Evolutionary conservation across 2,329 filamentous ascomycete species (phyloP).

Genomic region (Xylaria sp.): DNA sequence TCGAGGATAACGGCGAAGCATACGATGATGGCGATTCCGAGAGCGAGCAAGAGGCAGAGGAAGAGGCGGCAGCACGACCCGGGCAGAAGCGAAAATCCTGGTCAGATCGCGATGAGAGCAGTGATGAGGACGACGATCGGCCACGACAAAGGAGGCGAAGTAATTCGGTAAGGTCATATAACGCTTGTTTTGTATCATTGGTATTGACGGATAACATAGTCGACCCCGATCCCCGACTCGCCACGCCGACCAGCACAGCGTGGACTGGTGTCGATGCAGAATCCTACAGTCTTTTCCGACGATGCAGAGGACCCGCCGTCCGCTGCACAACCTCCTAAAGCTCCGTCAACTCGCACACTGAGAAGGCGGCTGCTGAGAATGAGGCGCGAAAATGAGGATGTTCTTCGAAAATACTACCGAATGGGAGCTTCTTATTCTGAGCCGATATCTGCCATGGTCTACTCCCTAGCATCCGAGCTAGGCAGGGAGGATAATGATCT

Average conservation of each 20-base stretch:
- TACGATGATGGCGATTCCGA: slow-evolving; percentile 68
- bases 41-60: slow-evolving; percentile 65
- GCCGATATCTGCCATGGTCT: slow-evolving; percentile 92
- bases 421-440: slow-evolving; percentile 92
- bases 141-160: slow-evolving; percentile 85
- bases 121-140: slow-evolving; percentile 77
- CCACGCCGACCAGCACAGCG: slow-evolving; percentile 69
- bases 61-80: slow-evolving; percentile 58
- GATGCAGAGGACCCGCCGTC: slow-evolving; percentile 65
- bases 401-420: slow-evolving; percentile 85
- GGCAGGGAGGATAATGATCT: slow-evolving; percentile 97
- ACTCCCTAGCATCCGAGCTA: slow-evolving; percentile 92
- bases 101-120: slow-evolving; percentile 76
- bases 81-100: slow-evolving; percentile 83
- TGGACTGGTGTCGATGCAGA: slow-evolving; percentile 67
- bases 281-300: slow-evolving; percentile 61
- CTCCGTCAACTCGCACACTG: slow-evolving; percentile 77
- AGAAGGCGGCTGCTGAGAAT: slow-evolving; percentile 79
- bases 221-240: slow-evolving; percentile 73
- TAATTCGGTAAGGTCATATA: slow-evolving; percentile 77
- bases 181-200: slow-evolving; percentile 45
- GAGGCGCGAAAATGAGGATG: slow-evolving; percentile 78
- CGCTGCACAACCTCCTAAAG: slow-evolving; percentile 67
- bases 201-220: slow-evolving; percentile 58
- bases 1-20: slow-evolving; percentile 78